phyloP scores from a whole-genome alignment of 2,329 filamentous ascomycete genomes.

The Shiraia bambusicola region DNA sequence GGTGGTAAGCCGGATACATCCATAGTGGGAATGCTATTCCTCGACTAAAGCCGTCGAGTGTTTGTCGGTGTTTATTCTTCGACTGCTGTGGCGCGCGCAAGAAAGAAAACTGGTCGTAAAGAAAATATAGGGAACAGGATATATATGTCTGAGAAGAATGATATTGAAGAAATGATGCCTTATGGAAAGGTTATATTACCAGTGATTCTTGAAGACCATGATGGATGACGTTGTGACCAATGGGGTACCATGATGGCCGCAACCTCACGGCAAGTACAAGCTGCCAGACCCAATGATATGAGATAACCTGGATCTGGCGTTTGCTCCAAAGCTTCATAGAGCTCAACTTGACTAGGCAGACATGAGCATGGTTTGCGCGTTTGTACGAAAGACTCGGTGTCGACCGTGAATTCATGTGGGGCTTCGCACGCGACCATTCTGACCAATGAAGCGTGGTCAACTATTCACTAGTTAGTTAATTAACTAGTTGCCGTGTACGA shows the following conservation, averaged over 20 bases:
- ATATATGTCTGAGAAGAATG: not conserved
- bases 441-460: not conserved
- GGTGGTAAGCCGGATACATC: slow-evolving; percentile 2
- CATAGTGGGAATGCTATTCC: slow-evolving; percentile 10
- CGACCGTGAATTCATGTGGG: not conserved
- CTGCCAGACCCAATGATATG: not conserved
- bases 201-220: slow-evolving; percentile 29
- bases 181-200: slow-evolving; percentile 9
- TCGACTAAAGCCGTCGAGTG: not conserved
- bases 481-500: too few species aligned
- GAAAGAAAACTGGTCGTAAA: too few species aligned
- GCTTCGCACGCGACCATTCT: not conserved
- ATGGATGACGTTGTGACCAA: slow-evolving; percentile 20
- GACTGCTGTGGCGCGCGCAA: too few species aligned
- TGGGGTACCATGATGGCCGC: slow-evolving; percentile 30
- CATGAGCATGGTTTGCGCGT: too few species aligned
- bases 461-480: too few species aligned
- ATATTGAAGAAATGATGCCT: not conserved
- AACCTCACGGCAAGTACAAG: slow-evolving; percentile 4
- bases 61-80: not conserved
- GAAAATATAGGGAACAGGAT: too few species aligned
- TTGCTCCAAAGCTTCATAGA: not conserved
- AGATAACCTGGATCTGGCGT: too few species aligned
- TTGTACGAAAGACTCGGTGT: too few species aligned
- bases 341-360: too few species aligned